Percentiles rank a stretch among this genome's conserved stretches.
phyloP scores from a whole-genome alignment of 2,329 filamentous ascomycete genomes.

The Monosporascus cannonballus region DNA sequence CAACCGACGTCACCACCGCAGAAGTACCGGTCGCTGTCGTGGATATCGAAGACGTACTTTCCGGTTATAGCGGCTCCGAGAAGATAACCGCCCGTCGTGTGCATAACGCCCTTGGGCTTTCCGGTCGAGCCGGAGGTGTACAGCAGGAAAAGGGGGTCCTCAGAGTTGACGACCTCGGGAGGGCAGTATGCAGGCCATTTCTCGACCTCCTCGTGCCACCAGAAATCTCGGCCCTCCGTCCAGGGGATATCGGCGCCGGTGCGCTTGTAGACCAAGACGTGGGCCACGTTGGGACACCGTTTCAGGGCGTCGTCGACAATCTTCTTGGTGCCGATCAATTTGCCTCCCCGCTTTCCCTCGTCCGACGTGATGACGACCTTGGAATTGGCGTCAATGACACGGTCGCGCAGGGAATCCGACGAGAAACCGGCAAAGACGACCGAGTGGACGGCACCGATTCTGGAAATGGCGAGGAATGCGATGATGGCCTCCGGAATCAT shows the following conservation, averaged over 20 bases:
- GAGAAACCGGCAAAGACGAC: constrained; percentile 98
- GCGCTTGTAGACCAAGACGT: constrained; percentile 89
- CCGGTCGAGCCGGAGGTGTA: constrained; percentile 98
- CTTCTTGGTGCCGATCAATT: constrained; percentile 96
- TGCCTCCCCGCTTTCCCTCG: constrained; percentile 96
- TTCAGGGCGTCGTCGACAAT: constrained; percentile 97
- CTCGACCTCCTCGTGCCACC: constrained; percentile 98
- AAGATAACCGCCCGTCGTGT: constrained; percentile 94
- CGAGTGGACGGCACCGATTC: constrained; percentile 94
- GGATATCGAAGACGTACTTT: constrained; percentile 99
- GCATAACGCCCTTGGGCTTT: constrained; percentile 98
- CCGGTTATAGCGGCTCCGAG: constrained; percentile 87
- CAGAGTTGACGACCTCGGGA: constrained; percentile 82
- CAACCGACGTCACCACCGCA: constrained; percentile 97
- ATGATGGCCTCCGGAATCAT: constrained; percentile 98
- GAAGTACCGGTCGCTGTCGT: constrained; percentile 90
- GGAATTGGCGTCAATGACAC: constrained; percentile 83
- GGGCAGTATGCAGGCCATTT: constrained; percentile 93
- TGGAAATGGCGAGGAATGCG: constrained; percentile 82
- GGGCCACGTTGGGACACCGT: constrained; percentile 83
- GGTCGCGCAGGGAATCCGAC: constrained; percentile 89
- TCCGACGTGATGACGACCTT: constrained; percentile 96
- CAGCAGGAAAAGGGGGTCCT: constrained; percentile 94
- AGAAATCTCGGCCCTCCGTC: constrained; percentile 82
- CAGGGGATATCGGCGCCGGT: constrained; percentile 89